phyloP scores from a whole-genome alignment of 2,329 filamentous ascomycete genomes.

The Chaetothyriales sp. region DNA sequence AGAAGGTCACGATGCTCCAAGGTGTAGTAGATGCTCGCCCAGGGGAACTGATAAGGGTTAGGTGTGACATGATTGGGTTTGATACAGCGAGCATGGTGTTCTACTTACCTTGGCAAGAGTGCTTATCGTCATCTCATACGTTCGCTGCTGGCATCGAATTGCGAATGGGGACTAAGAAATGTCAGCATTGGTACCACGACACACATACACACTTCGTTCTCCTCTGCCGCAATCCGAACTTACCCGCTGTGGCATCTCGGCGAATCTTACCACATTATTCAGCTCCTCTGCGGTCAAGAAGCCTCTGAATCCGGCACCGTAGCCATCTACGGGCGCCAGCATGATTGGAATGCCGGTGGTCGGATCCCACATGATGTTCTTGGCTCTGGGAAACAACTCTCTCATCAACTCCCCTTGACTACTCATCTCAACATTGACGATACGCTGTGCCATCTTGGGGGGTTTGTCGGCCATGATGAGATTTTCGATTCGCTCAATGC shows the following conservation, averaged over 20 bases:
- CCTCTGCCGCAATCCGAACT: slow-evolving; percentile 16
- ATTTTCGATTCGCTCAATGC: slow-evolving; percentile 26
- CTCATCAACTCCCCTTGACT: slow-evolving; percentile 37
- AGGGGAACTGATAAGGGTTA: slow-evolving; percentile 33
- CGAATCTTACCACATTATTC: slow-evolving; percentile 31
- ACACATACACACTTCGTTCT: no score
- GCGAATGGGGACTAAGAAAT: slow-evolving; percentile 34
- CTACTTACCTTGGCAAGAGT: slow-evolving; percentile 35
- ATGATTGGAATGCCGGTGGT: slow-evolving; percentile 7
- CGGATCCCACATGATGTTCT: slow-evolving; percentile 33
- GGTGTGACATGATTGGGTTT: slow-evolving; percentile 1
- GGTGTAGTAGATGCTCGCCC: slow-evolving; percentile 34
- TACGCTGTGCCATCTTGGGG: slow-evolving; percentile 35
- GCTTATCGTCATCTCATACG: slow-evolving; percentile 39
- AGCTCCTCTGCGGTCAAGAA: slow-evolving; percentile 40
- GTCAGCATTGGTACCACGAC: slow-evolving; percentile 1
- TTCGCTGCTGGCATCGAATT: slow-evolving; percentile 37
- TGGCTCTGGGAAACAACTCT: slow-evolving; percentile 39
- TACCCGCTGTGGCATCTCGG: slow-evolving; percentile 37
- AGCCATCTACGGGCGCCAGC: slow-evolving; percentile 27
- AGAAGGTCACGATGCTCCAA: slow-evolving; percentile 34
- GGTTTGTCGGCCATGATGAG: slow-evolving; percentile 23
- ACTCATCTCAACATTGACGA: slow-evolving; percentile 34
- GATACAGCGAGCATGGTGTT: neutral
- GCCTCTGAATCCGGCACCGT: slow-evolving; percentile 37